Conservation (phyloP, 495 filamentous ascomycete genomes). For the Sphaerosporella brunnea region DNA sequence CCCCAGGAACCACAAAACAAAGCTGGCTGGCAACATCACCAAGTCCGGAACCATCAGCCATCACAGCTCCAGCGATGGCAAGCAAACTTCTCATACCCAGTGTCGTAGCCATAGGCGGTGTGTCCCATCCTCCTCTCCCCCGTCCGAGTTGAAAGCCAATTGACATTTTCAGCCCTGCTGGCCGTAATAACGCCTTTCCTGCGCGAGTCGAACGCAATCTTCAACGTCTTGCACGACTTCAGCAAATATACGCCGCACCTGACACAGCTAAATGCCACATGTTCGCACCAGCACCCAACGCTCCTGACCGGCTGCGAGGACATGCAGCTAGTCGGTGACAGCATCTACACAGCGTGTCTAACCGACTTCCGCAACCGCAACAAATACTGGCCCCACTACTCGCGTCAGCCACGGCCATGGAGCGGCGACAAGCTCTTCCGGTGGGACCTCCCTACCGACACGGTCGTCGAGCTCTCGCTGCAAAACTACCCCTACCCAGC, state of each 20-base stretch:
- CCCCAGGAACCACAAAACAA: no score
- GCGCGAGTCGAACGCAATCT: neutral
- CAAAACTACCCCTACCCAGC: conserved; percentile 6
- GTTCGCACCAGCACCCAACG: conserved; percentile 13
- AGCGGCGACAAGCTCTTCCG: conserved; percentile 17
- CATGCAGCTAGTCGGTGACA: conserved; percentile 15
- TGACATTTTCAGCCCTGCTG: neutral
- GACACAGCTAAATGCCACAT: conserved; percentile 18
- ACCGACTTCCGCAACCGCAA: neutral
- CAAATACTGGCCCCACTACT: neutral
- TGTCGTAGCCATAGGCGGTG: no score
- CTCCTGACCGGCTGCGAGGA: conserved; percentile 20
- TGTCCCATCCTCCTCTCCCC: no score
- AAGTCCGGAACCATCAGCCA: no score
- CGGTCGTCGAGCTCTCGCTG: conserved; percentile 12
- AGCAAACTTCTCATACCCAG: no score
- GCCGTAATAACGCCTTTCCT: neutral
- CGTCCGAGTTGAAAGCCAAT: no score
- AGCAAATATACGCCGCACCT: conserved; percentile 18
- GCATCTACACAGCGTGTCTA: conserved; percentile 17
- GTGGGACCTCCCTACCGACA: conserved; percentile 20
- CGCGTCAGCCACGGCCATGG: neutral
- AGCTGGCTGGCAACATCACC: no score
- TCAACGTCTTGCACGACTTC: conserved; percentile 12
- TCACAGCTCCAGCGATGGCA: no score